Percentiles rank a stretch among this genome's conserved stretches.
These are phyloP conservation scores for Lodderomyces pseudojiufengensis DNA, from an alignment of 1,139 yeast species.

Conservation along the genomic window DNA sequence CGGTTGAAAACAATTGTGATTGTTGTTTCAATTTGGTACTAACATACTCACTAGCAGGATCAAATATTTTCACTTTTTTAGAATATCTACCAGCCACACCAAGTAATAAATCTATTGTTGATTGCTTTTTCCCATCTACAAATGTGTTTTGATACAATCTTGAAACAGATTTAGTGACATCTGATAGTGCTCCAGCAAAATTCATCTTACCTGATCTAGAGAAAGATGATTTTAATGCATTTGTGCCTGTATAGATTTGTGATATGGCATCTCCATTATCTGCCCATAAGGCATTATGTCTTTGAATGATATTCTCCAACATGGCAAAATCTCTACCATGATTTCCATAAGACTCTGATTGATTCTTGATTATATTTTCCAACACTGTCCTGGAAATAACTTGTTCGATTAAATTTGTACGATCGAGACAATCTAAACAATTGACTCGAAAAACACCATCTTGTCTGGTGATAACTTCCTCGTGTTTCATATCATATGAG, in stretches of 20 bases:
- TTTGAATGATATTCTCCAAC: slow-evolving; percentile 44
- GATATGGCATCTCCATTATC: slow-evolving; percentile 97
- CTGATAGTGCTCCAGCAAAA: slow-evolving; percentile 91
- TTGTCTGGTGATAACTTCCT: slow-evolving; percentile 64
- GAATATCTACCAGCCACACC: slow-evolving; percentile 77
- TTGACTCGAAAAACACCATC: slow-evolving; percentile 88
- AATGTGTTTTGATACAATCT: slow-evolving; percentile 95
- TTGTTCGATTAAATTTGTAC: slow-evolving; percentile 92
- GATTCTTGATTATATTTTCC: slow-evolving; percentile 60
- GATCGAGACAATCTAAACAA: slow-evolving; percentile 90
- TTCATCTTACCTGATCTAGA: slow-evolving; percentile 95
- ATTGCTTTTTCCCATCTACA: slow-evolving; percentile 86
- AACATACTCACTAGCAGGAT: slow-evolving; percentile 85
- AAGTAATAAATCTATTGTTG: slow-evolving; percentile 76
- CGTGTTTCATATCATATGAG: slow-evolving; percentile 52
- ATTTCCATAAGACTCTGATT: slow-evolving; percentile 20
- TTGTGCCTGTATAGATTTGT: slow-evolving; percentile 95
- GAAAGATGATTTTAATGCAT: slow-evolving; percentile 90
- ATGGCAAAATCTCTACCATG: slow-evolving; percentile 21
- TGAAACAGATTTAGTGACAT: slow-evolving; percentile 92
- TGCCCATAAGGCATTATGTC: slow-evolving; percentile 91
- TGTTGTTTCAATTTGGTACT: slow-evolving; percentile 52
- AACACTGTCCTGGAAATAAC: slow-evolving; percentile 61
- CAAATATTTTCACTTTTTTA: slow-evolving; percentile 67
- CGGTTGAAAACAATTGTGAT: slow-evolving; percentile 57